A percentile compares a stretch with the other conserved stretches of the same genome.
Evolutionary conservation across 2,329 filamentous ascomycete species (phyloP).

Genomic region (Pseudocercospora fuligena): DNA sequence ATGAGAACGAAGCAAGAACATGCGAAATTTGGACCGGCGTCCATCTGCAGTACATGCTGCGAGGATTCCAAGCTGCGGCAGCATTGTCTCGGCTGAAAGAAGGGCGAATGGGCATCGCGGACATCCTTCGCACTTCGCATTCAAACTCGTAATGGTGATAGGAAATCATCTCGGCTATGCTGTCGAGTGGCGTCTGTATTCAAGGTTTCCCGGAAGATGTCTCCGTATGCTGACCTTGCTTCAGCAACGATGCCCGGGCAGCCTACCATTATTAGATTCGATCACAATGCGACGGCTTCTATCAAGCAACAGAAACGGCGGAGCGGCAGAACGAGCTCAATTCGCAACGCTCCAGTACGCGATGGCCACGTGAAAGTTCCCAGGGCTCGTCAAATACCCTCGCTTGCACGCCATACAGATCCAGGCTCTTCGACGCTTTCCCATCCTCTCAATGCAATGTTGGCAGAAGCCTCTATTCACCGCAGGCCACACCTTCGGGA

Average conservation of each 20-base stretch:
- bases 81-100: background rate
- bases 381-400: background rate
- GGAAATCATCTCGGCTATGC: no score
- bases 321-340: background rate
- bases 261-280: background rate
- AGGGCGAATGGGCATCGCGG: background rate
- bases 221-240: background rate
- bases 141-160: no score
- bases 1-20: background rate
- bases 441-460: background rate
- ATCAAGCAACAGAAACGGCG: background rate
- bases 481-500: background rate
- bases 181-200: background rate
- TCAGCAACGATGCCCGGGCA: background rate
- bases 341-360: background rate
- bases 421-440: background rate
- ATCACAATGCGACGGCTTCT: background rate
- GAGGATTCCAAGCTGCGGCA: background rate
- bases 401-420: background rate
- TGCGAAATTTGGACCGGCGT: background rate
- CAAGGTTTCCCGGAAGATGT: background rate
- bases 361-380: background rate
- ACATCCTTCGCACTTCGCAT: no score
- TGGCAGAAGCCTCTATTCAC: background rate
- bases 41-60: background rate